phyloP scores from a whole-genome alignment of 495 filamentous ascomycete genomes.

The Apodospora peruviana region DNA sequence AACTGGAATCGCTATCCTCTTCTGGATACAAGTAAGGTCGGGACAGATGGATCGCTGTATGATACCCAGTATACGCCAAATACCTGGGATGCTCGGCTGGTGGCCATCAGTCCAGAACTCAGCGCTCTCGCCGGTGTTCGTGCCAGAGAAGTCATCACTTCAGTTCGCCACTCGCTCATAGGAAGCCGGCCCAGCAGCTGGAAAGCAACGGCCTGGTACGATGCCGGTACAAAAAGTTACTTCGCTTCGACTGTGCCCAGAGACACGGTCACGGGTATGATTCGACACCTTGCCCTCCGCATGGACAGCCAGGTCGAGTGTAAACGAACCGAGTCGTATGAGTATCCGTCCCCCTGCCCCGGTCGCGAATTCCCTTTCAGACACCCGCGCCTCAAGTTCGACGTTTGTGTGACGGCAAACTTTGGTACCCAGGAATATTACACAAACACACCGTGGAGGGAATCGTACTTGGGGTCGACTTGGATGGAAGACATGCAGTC shows the following conservation, averaged over 20 bases:
- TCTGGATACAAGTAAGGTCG: no score
- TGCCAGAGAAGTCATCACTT: neutral
- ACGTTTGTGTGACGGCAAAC: neutral
- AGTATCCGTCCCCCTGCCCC: neutral
- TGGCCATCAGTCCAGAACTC: no score
- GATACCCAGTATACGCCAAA: no score
- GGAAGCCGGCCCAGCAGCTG: no score
- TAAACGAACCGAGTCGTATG: no score
- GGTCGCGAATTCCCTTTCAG: neutral
- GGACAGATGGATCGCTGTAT: no score
- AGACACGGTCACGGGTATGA: neutral
- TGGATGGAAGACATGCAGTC: neutral
- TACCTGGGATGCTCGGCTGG: no score
- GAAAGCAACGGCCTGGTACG: no score
- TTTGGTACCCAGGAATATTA: neutral
- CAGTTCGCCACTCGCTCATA: no score
- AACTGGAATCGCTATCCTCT: no score
- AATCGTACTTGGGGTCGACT: no score
- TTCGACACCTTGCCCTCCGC: slow-evolving; percentile 2
- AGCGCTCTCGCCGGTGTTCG: neutral
- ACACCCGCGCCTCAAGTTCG: no score
- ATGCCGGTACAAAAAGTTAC: neutral
- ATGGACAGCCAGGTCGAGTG: slow-evolving; percentile 5
- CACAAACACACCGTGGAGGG: neutral
- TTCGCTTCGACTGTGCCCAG: neutral